Evolutionary conservation across 1,139 yeast genomes (phyloP), one percentile per base, ranked within the genome.

Genomic region (Yamadazyma atlantica): DNA sequence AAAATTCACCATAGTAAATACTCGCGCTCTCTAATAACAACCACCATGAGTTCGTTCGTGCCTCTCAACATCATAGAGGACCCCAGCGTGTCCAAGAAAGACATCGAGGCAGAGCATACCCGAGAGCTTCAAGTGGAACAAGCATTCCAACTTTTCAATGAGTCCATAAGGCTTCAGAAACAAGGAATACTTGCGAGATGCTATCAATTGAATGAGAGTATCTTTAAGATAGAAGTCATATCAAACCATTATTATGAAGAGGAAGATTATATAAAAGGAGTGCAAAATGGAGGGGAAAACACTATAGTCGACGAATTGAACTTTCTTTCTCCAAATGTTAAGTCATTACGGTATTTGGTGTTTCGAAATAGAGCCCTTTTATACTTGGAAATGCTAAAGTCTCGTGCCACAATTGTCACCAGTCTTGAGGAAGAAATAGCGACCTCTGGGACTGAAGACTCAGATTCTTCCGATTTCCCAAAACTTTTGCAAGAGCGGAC

Each of bases 111-210:
- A 48, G 92, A 88, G 48, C 95, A 89, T 52, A 85, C 97, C 1
- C 66, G 96, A 39, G 98, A 92, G 53, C 83, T 77, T 27, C 80
- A 88, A 67, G 81, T 92, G 13, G 98, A 94, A 59, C 86, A 85
- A 53, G 95, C 96, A 3, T 83, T 85, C 57, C 79, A 80, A 49
- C 62, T 81, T 12, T 88, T 85, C 56, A 89, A 88, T 49, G 61
- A 64, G 21, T 96, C 96, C 0, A 64, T 94, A 28, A 58, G 61
- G 10, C 64, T 66, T 10, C 95, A 92, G 46, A 78, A 79, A 45
- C 56, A 64, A 1, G 62, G 68, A 4, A 55, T 75, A 2, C 72
- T 70, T 40, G 60, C 57, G 0, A 69, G 64, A 2, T 84, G 97
- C 0, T 73, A 73, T 35, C 51, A 53, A 2, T 60, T 67, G 15